Evolutionary conservation across 2,329 filamentous ascomycete genomes (phyloP).

Genomic region (Botrytis squamosa): DNA sequence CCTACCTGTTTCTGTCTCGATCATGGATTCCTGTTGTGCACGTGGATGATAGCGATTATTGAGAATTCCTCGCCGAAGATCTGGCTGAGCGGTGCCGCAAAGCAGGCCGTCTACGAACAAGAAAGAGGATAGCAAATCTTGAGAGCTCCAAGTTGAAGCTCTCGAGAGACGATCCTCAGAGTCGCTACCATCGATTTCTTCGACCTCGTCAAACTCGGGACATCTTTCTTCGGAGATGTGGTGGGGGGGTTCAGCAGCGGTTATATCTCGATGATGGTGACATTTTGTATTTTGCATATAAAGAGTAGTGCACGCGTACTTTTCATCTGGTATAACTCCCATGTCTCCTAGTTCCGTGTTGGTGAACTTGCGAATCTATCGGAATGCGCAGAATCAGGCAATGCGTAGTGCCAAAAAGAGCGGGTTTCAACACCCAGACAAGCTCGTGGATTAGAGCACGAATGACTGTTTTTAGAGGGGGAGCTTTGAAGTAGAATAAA

Average conservation of each 20-base stretch:
- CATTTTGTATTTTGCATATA: background rate
- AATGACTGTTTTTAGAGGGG: background rate
- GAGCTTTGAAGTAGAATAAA: background rate
- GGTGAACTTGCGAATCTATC: background rate
- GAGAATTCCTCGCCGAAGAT: background rate
- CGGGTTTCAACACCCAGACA: background rate
- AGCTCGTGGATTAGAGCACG: background rate
- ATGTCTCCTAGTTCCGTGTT: background rate
- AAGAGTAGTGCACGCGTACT: background rate
- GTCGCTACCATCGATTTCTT: background rate
- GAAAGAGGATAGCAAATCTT: background rate
- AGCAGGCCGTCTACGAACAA: background rate
- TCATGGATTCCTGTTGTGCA: background rate
- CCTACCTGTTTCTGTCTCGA: background rate
- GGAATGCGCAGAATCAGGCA: background rate
- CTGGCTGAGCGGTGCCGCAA: background rate
- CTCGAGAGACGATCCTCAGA: background rate
- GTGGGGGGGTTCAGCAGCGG: background rate
- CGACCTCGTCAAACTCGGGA: background rate
- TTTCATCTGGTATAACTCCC: background rate
- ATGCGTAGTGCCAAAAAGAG: background rate
- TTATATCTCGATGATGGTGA: background rate
- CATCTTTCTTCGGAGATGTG: fast-evolving
- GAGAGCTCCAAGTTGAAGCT: background rate
- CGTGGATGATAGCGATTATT: background rate